Conservation (phyloP, 2,329 filamentous ascomycete species). For the Aaosphaeria arxii region DNA sequence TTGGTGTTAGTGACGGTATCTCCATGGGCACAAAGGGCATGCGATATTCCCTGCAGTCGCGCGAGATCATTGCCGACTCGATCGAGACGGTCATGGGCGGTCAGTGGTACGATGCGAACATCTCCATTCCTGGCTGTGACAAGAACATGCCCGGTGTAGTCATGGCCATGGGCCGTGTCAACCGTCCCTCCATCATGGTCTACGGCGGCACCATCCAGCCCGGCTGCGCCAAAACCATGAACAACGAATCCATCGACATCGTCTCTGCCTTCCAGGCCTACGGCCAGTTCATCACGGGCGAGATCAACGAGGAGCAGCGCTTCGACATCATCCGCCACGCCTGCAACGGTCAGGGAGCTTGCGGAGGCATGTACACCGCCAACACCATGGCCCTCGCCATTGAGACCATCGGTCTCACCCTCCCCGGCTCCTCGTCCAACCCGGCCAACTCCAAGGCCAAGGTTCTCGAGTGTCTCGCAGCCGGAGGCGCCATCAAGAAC, state of each 20-base stretch:
- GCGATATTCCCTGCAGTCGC: constrained; percentile 90
- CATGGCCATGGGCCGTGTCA: constrained; percentile 87
- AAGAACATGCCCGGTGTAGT: constrained; percentile 85
- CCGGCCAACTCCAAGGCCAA: constrained; percentile 51
- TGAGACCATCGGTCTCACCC: constrained; percentile 50
- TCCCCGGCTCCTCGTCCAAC: constrained; percentile 51
- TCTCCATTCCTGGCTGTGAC: constrained; percentile 95
- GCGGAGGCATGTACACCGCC: constrained; percentile 71
- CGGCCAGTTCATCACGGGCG: constrained; percentile 86
- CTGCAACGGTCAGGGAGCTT: constrained; percentile 79
- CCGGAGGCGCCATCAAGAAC: constrained; percentile 50
- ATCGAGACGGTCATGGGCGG: constrained; percentile 99
- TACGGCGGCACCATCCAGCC: constrained; percentile 94
- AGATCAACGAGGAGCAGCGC: constrained; percentile 86
- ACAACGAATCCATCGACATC: constrained; percentile 79
- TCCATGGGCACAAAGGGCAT: constrained; percentile 98
- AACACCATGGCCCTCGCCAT: constrained; percentile 54
- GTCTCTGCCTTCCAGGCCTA: constrained; percentile 98
- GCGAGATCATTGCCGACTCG: constrained; percentile 95
- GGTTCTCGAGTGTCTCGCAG: constrained; percentile 49
- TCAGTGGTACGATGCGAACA: constrained; percentile 98
- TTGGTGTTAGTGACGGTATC: constrained; percentile 95
- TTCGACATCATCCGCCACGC: constrained; percentile 94
- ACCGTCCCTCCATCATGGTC: constrained; percentile 94
- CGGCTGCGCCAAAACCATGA: constrained; percentile 74